phyloP scores from a whole-genome alignment of 345 rosid species.

The Cardiospermum halicacabum region DNA sequence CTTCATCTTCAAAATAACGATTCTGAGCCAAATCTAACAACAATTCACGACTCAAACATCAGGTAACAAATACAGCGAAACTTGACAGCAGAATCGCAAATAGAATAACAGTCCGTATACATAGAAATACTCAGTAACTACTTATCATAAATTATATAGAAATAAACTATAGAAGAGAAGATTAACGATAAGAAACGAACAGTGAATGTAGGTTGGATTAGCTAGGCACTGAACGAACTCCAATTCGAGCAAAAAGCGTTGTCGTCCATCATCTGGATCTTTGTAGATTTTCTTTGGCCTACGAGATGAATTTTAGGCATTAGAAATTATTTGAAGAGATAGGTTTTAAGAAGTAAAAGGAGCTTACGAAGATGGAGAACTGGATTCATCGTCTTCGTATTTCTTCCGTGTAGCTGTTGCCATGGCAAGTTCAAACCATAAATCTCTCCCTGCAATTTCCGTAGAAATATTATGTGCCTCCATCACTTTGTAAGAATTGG shows the following conservation, averaged over 20 bases:
- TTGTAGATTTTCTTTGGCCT: conserved; percentile 60
- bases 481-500: too few relatives aligned
- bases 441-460: too few relatives aligned
- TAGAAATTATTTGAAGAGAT: neutral
- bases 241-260: conserved; percentile 79
- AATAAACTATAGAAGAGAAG: neutral
- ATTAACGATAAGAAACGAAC: conserved; percentile 31
- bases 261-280: conserved; percentile 92
- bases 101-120: too few relatives aligned
- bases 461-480: too few relatives aligned
- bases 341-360: neutral
- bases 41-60: conserved; percentile 15
- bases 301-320: neutral
- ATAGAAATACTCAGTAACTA: too few relatives aligned
- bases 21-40: conserved; percentile 92
- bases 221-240: conserved; percentile 96
- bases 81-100: too few relatives aligned
- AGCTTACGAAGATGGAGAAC: conserved; percentile 21
- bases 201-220: conserved; percentile 94
- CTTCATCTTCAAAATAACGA: conserved; percentile 95
- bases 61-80: neutral
- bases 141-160: too few relatives aligned
- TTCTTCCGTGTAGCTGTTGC: conserved; percentile 19
- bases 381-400: conserved; percentile 17
- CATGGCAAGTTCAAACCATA: neutral